Base-by-base conservation (phyloP, 257 asterid genomes). In the Schizonepeta tenuifolia region DNA sequence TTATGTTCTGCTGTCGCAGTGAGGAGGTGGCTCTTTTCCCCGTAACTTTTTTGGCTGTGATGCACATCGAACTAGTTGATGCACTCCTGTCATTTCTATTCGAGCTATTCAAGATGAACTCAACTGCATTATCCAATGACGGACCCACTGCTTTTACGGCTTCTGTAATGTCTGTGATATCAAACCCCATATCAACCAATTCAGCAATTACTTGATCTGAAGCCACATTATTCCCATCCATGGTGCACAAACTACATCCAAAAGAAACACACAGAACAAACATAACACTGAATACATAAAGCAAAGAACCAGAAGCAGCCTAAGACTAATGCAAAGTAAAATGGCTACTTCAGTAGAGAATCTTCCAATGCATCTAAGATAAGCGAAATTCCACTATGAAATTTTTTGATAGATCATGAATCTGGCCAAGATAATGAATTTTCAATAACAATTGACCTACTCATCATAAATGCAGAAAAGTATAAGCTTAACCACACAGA, bases 121-220 rank as follows among this genome's bases (percentile, higher is more conserved):
- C 91, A 18, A 90, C 20, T 1, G 87, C 91, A 58, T 31, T 58
- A 62, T 82, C 89, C 82, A 90, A 61, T n/a, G 88, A 85, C 5
- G 86, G 86, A 73, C 96, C 95, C 47, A 82, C 91, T 26, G 80
- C 79, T 73, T 85, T 74, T 47, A 90, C 46, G 40, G 96, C 95
- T 77, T 86, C 85, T 17, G 82, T 64, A 66, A 82, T 72, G 67
- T 79, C 85, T 26, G 81, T 55, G 61, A 85, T 74, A 70, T 85
- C 87, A 71, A 90, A 90, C 31, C 96, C 95, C 95, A 90, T 90
- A 26, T 79, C 89, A 65, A 88, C 75, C 74, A 90, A 71, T 65
- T 79, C 85, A n/a, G 91, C 88, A 55, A 81, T 73, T 21, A 83
- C 85, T 67, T 73, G 79, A 78, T 90, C 95, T 4, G 79, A 73